Percentiles rank a stretch among this genome's conserved stretches.
Evolutionary conservation across 352 stramenopile genomes (phyloP).

Genomic region (Blastocystis sp.): DNA sequence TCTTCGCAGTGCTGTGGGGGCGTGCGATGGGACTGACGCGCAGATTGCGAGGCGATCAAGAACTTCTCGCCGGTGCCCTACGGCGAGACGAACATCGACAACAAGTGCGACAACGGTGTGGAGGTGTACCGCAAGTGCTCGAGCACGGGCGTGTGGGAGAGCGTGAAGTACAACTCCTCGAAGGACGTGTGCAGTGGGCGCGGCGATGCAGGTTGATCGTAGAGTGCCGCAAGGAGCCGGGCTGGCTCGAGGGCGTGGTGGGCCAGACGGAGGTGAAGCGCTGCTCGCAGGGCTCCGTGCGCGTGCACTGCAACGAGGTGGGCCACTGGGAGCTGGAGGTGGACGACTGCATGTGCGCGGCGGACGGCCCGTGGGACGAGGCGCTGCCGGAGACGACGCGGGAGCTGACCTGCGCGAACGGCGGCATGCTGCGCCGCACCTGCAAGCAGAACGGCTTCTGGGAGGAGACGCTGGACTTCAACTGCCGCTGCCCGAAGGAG

Average conservation of each 20-base stretch:
- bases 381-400: background rate
- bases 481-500: constrained; percentile 36
- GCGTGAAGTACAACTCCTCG: background rate
- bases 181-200: constrained; percentile 19
- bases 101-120: constrained; percentile 52
- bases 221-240: constrained; percentile 18
- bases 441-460: constrained; percentile 23
- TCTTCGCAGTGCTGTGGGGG: constrained; percentile 36
- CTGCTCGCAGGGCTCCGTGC: constrained; percentile 20
- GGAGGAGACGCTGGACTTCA: constrained; percentile 52
- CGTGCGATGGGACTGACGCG: background rate
- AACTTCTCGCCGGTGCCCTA: constrained; percentile 2
- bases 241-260: constrained; percentile 44
- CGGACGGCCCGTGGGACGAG: constrained; percentile 46
- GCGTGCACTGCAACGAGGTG: constrained; percentile 28
- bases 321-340: constrained; percentile 38
- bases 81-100: constrained; percentile 17
- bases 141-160: constrained; percentile 6
- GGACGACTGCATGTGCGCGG: constrained; percentile 32
- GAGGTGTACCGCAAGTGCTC: constrained; percentile 17
- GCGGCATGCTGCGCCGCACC: background rate
- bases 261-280: background rate
- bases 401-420: constrained; percentile 11
- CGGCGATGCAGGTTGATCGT: background rate
- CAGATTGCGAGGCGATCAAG: background rate